phyloP scores from a whole-genome alignment of 2,329 filamentous ascomycete genomes.

The Phialophora tarda region DNA sequence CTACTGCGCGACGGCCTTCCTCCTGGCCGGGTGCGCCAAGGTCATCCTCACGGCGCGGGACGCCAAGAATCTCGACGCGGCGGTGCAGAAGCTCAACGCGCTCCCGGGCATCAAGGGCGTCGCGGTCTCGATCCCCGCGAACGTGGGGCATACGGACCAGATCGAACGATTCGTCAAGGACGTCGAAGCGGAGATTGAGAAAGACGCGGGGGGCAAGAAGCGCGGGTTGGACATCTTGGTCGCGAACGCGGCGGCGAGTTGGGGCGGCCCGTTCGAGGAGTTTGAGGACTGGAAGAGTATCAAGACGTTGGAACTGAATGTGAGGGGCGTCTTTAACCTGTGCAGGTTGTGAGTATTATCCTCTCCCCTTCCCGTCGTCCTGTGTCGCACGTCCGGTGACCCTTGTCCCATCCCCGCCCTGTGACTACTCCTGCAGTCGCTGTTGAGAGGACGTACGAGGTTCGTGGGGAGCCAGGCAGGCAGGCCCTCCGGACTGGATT shows the following conservation, averaged over 20 bases:
- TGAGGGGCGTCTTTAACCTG: conserved; percentile 31
- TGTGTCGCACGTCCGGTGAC: not conserved
- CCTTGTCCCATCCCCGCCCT: too few species aligned
- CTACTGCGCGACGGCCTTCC: conserved; percentile 29
- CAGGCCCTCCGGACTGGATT: too few species aligned
- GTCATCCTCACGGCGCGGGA: conserved; percentile 33
- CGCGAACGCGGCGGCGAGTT: conserved; percentile 32
- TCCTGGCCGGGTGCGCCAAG: conserved; percentile 25
- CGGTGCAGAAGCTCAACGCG: conserved; percentile 26
- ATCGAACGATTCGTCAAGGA: conserved; percentile 28
- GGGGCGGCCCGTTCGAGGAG: conserved; percentile 32
- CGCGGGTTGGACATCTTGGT: conserved; percentile 36
- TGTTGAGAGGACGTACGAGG: too few species aligned
- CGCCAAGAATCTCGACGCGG: conserved; percentile 18
- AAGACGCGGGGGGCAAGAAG: conserved; percentile 8
- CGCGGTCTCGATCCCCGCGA: conserved; percentile 27
- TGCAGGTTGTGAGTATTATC: conserved; percentile 42
- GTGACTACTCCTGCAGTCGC: too few species aligned
- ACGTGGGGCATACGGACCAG: conserved; percentile 30
- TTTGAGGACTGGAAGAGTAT: conserved; percentile 29
- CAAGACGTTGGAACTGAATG: conserved; percentile 34
- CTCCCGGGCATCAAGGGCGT: conserved; percentile 24
- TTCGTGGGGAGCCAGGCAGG: too few species aligned
- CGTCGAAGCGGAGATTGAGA: conserved; percentile 16
- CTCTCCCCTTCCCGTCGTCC: too few species aligned